A percentile compares a stretch with the other conserved stretches of the same genome.
These are phyloP conservation scores for Hyphochytrium catenoides DNA, from an alignment of 352 stramenopile species.

Conservation along the genomic window DNA sequence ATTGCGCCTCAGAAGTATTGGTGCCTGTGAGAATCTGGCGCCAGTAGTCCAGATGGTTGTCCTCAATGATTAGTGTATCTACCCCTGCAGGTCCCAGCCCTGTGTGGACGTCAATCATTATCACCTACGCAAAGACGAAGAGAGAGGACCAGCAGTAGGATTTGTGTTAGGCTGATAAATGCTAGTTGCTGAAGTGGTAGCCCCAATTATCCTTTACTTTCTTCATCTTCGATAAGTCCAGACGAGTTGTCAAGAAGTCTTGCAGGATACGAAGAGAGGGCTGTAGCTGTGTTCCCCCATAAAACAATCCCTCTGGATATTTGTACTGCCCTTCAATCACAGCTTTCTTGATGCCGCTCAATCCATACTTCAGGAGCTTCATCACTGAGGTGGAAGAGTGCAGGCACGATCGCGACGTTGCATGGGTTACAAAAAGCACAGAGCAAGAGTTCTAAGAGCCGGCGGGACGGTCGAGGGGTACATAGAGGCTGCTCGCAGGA, in stretches of 20 bases:
- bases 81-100: constrained; percentile 42
- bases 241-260: constrained; percentile 24
- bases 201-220: too few species aligned
- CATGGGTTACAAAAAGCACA: too few species aligned
- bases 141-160: too few species aligned
- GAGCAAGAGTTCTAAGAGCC: too few species aligned
- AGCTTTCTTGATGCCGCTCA: constrained; percentile 32
- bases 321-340: constrained; percentile 70
- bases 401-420: too few species aligned
- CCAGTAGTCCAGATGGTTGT: too few species aligned
- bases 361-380: constrained; percentile 16
- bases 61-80: constrained; percentile 12
- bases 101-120: constrained; percentile 79
- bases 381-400: not conserved
- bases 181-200: too few species aligned
- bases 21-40: constrained; percentile 1
- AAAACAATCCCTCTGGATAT: constrained; percentile 51
- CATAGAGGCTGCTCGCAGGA: too few species aligned
- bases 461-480: too few species aligned
- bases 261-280: constrained; percentile 29
- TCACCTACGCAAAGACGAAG: too few species aligned
- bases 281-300: constrained; percentile 44
- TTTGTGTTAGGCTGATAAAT: too few species aligned
- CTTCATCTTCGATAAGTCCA: constrained; percentile 16
- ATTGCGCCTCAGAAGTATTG: constrained; percentile 3